A percentile compares a stretch with the other conserved stretches of the same genome.
These are phyloP conservation scores for Suhomyces kunorum DNA, from an alignment of 1,139 yeast species.

Conservation along the genomic window DNA sequence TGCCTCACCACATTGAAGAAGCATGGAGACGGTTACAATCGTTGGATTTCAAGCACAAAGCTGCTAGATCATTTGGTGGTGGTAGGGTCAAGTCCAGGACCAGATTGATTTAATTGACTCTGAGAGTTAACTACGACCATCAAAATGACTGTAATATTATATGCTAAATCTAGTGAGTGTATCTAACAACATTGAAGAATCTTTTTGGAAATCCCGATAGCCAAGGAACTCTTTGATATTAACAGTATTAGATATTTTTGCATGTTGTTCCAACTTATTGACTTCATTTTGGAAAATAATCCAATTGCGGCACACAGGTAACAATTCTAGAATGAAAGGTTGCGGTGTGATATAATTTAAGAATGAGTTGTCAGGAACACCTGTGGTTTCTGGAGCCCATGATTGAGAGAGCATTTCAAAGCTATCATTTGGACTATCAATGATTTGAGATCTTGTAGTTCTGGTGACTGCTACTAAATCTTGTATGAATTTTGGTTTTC, in stretches of 20 bases:
- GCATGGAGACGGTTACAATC: constrained; percentile 86
- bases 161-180: constrained; percentile 8
- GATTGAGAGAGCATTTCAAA: constrained; percentile 1
- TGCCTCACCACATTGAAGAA: constrained; percentile 83
- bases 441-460: constrained; percentile 14
- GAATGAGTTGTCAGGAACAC: constrained; percentile 24
- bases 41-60: constrained; percentile 59
- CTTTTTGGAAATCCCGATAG: constrained; percentile 41
- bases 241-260: constrained; percentile 17
- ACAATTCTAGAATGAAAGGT: constrained; percentile 29
- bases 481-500: constrained; percentile 21
- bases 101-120: constrained; percentile 33
- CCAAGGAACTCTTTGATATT: constrained; percentile 33
- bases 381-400: constrained; percentile 19
- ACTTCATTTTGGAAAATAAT: constrained; percentile 33
- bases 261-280: constrained; percentile 27
- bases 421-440: constrained; percentile 1
- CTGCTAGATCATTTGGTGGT: constrained; percentile 75
- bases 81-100: constrained; percentile 55
- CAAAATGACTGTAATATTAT: background rate
- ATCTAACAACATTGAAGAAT: constrained; percentile 14
- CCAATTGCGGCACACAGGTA: constrained; percentile 41
- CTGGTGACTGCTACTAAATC: constrained; percentile 18
- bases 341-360: constrained; percentile 17
- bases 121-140: background rate